Percentiles rank a stretch among this genome's conserved stretches.
Conservation (phyloP, 139 green algal genomes). For the Chlorella sp. region DNA sequence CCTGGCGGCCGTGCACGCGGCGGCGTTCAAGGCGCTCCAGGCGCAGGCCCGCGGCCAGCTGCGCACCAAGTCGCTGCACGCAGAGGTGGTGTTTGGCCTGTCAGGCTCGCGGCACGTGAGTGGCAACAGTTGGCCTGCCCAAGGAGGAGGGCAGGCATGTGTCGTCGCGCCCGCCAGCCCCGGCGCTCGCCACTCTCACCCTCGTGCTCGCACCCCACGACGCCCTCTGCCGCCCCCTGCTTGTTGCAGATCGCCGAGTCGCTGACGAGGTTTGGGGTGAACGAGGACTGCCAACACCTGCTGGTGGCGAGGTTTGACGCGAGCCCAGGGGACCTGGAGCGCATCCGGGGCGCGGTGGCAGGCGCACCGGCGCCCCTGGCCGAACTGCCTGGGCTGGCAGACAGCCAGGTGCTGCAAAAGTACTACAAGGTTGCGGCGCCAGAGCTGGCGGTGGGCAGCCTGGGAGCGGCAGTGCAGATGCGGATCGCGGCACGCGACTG, state of each 20-base stretch:
- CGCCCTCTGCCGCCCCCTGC: not conserved
- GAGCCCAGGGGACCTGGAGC: constrained; percentile 40
- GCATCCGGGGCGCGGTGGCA: constrained; percentile 14
- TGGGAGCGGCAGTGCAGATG: constrained; percentile 41
- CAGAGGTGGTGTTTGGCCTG: constrained; percentile 65
- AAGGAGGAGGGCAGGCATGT: constrained; percentile 61
- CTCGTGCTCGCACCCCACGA: not conserved
- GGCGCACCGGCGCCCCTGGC: constrained; percentile 17
- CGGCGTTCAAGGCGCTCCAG: constrained; percentile 45
- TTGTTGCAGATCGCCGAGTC: constrained; percentile 58
- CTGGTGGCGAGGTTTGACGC: constrained; percentile 64
- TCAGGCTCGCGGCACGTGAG: constrained; percentile 62
- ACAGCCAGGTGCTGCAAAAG: constrained; percentile 38
- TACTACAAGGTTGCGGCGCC: constrained; percentile 45
- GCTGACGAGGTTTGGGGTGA: constrained; percentile 60
- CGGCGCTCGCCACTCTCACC: constrained; percentile 49
- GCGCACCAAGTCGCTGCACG: constrained; percentile 48
- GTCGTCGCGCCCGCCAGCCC: constrained; percentile 53
- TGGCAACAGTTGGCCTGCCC: not conserved
- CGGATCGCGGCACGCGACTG: constrained; percentile 47
- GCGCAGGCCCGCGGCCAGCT: constrained; percentile 26
- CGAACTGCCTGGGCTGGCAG: constrained; percentile 16
- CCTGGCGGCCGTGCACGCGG: constrained; percentile 46
- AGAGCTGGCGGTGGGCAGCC: constrained; percentile 47
- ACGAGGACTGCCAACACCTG: constrained; percentile 38